phyloP scores from a whole-genome alignment of 129 eudicot genomes.

The Flaveria linearis region DNA sequence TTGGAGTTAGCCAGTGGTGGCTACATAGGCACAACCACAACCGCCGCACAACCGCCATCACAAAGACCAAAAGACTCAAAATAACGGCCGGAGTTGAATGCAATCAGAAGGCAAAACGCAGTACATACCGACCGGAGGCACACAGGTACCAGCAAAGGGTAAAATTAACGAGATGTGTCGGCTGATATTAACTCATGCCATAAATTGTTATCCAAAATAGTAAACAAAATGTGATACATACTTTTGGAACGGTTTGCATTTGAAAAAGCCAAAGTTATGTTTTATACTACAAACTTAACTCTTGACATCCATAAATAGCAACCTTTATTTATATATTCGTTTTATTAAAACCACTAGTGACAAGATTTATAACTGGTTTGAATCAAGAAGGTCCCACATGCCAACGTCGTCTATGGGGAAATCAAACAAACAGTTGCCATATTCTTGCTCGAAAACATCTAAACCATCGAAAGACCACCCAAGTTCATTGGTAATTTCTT shows the following conservation, averaged over 20 bases:
- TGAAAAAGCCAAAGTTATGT: background rate
- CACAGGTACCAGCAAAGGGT: too few relatives aligned
- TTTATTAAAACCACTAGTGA: background rate
- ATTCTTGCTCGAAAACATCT: background rate
- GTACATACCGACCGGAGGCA: too few relatives aligned
- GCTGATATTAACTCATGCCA: background rate
- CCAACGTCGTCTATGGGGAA: background rate
- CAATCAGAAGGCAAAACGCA: too few relatives aligned
- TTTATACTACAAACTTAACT: background rate
- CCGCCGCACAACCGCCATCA: too few relatives aligned
- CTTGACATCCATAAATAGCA: background rate
- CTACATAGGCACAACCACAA: too few relatives aligned
- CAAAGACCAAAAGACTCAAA: too few relatives aligned
- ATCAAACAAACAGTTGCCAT: slow-evolving; percentile 15
- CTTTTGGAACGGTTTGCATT: background rate
- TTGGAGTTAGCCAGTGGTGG: too few relatives aligned
- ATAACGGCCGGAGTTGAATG: too few relatives aligned
- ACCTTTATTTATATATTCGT: background rate
- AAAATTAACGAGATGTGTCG: background rate
- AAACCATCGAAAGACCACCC: slow-evolving; percentile 29
- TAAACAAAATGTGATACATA: background rate
- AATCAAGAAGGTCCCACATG: slow-evolving; percentile 31
- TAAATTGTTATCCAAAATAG: background rate
- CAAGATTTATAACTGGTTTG: background rate
- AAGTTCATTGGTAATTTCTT: background rate